Percentiles rank a stretch among this genome's conserved stretches.
Evolutionary conservation across 2,329 filamentous ascomycete genomes (phyloP).

Genomic region (Aspergillus sergii): DNA sequence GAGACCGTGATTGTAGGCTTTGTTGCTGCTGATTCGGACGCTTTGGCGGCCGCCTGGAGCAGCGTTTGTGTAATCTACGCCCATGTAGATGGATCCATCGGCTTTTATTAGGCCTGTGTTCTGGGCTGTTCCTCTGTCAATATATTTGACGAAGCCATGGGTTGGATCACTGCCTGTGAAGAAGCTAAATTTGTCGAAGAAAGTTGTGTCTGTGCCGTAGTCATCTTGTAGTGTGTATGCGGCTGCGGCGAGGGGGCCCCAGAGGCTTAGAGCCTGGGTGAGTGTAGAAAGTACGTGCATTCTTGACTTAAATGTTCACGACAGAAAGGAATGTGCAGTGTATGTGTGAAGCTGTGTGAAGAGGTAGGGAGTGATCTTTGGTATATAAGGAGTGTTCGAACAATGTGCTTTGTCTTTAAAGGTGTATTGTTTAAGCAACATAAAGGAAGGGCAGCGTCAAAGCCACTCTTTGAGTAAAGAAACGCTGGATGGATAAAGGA

Average conservation of each 20-base stretch:
- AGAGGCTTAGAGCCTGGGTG: slow-evolving; percentile 31
- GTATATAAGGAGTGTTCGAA: not conserved
- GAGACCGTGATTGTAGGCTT: slow-evolving; percentile 65
- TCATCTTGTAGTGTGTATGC: slow-evolving; percentile 51
- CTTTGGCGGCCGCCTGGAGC: slow-evolving; percentile 67
- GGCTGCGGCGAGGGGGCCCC: slow-evolving; percentile 35
- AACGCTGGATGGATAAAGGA: slow-evolving; percentile 2
- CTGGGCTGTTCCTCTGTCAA: slow-evolving; percentile 61
- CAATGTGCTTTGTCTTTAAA: not conserved
- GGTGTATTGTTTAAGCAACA: not conserved
- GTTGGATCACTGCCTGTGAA: slow-evolving; percentile 67
- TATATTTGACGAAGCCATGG: slow-evolving; percentile 72
- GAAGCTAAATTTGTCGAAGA: slow-evolving; percentile 58
- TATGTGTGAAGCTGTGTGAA: not conserved
- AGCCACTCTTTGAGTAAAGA: not conserved
- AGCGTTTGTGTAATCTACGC: slow-evolving; percentile 65
- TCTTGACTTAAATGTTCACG: slow-evolving; percentile 9
- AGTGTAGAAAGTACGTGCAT: slow-evolving; percentile 35
- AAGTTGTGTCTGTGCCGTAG: slow-evolving; percentile 47
- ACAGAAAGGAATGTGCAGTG: slow-evolving; percentile 11
- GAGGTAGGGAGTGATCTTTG: not conserved
- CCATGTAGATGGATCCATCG: slow-evolving; percentile 64
- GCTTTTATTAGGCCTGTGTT: slow-evolving; percentile 61
- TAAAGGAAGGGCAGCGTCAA: slow-evolving; percentile 9
- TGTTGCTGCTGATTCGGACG: slow-evolving; percentile 69